phyloP scores from a whole-genome alignment of 345 rosid genomes.

The Moringa oleifera region DNA sequence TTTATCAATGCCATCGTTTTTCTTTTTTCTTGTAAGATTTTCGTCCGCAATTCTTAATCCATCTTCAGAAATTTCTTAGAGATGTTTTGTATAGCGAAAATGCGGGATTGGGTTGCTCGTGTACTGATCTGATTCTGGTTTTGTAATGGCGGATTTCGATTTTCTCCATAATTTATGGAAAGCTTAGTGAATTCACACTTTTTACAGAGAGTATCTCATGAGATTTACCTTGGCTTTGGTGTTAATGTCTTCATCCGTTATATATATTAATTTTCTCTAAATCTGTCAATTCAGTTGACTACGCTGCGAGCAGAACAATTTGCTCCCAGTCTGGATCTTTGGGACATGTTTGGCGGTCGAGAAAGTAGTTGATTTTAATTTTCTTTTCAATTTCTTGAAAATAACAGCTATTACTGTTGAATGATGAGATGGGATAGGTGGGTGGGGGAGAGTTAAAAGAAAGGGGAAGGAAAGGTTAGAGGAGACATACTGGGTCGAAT shows the following conservation, averaged over 20 bases:
- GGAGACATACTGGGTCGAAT: background rate
- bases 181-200: background rate
- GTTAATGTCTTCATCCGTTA: background rate
- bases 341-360: background rate
- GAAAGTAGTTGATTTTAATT: background rate
- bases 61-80: background rate
- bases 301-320: background rate
- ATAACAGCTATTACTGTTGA: too few relatives aligned
- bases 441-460: too few relatives aligned
- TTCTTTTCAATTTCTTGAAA: background rate
- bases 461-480: too few relatives aligned
- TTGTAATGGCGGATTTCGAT: background rate
- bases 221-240: background rate
- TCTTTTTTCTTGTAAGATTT: slow-evolving; percentile 12
- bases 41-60: background rate
- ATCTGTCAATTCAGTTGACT: slow-evolving; percentile 2
- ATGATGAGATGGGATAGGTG: too few relatives aligned
- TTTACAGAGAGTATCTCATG: background rate
- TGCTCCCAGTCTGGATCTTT: background rate
- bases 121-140: background rate
- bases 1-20: too few relatives aligned
- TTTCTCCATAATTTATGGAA: background rate
- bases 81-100: background rate
- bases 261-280: too few relatives aligned
- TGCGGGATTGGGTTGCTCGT: background rate